Conservation (phyloP, 2,329 filamentous ascomycete species). For the Myriangium duriaei region DNA sequence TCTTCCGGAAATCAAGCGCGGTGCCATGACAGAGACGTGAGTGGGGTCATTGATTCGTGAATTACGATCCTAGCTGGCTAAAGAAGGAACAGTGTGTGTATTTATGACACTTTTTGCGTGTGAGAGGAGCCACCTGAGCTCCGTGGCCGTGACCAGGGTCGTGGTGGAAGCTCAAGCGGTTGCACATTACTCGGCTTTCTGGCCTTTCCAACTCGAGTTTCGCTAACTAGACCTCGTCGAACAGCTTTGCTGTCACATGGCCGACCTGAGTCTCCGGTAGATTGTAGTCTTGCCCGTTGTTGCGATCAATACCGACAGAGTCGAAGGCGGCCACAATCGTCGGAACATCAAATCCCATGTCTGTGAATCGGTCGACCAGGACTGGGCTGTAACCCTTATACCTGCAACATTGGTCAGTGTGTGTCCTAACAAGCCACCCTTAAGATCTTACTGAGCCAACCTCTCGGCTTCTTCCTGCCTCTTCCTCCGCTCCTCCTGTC, state of each 20-base stretch:
- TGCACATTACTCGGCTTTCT: no score
- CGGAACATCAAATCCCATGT: constrained; percentile 84
- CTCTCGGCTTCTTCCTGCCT: constrained; percentile 45
- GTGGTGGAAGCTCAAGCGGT: no score
- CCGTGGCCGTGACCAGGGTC: no score
- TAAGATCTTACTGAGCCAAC: constrained; percentile 38
- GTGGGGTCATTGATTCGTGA: no score
- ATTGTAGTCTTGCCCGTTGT: constrained; percentile 66
- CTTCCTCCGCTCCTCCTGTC: constrained; percentile 37
- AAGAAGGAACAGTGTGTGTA: no score
- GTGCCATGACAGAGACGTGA: no score
- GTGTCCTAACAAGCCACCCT: not conserved
- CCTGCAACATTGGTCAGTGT: constrained; percentile 30
- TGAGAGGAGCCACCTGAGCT: no score
- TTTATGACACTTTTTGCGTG: no score
- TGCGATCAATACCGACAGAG: constrained; percentile 67
- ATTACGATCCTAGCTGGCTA: no score
- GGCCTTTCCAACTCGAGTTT: no score
- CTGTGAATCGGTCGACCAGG: constrained; percentile 69
- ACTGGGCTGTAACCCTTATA: constrained; percentile 81
- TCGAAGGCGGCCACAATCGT: constrained; percentile 76
- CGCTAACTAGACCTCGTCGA: constrained; percentile 50
- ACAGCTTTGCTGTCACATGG: constrained; percentile 72
- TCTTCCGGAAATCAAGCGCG: no score
- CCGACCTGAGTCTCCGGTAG: constrained; percentile 85